phyloP scores from a whole-genome alignment of 441 rosid species.

The Hypseocharis bilobata region DNA sequence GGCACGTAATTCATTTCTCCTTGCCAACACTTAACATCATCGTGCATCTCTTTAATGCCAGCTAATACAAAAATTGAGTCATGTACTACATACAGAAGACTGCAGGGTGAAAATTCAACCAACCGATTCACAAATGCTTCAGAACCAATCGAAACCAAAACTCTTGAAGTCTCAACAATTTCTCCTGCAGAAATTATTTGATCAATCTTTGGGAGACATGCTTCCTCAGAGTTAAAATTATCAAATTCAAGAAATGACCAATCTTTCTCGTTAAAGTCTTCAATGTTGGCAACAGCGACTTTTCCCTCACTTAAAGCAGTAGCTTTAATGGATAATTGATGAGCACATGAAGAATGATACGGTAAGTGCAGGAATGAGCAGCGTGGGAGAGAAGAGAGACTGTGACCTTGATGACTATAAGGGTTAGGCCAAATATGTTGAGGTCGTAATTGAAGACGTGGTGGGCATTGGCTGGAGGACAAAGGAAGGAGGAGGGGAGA shows the following conservation, averaged over 20 bases:
- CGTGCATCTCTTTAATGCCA: constrained; percentile 63
- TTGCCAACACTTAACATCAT: constrained; percentile 84
- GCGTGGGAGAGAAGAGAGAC: constrained; percentile 17
- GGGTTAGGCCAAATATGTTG: constrained; percentile 12
- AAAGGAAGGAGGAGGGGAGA: constrained; percentile 24
- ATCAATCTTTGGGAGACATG: constrained; percentile 34
- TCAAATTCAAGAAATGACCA: constrained; percentile 81
- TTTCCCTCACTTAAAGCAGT: constrained; percentile 41
- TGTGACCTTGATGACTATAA: constrained; percentile 13
- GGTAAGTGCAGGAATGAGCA: too few species aligned
- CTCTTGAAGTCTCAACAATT: constrained; percentile 47
- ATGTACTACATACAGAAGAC: constrained; percentile 60
- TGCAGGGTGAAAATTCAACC: constrained; percentile 42
- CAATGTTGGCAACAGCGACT: constrained; percentile 34
- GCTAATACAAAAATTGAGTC: constrained; percentile 72
- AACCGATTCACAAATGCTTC: constrained; percentile 64
- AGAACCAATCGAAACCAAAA: constrained; percentile 61
- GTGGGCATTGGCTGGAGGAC: constrained; percentile 19
- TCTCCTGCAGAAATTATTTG: constrained; percentile 57
- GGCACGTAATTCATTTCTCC: constrained; percentile 73
- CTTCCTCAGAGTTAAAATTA: constrained; percentile 29
- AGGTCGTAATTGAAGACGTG: constrained; percentile 21
- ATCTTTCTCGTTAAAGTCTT: constrained; percentile 69
- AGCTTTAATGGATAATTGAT: constrained; percentile 21
- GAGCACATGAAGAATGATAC: constrained; percentile 18